Conservation (phyloP, 2,329 filamentous ascomycete genomes). For the Aspergillus sergii region DNA sequence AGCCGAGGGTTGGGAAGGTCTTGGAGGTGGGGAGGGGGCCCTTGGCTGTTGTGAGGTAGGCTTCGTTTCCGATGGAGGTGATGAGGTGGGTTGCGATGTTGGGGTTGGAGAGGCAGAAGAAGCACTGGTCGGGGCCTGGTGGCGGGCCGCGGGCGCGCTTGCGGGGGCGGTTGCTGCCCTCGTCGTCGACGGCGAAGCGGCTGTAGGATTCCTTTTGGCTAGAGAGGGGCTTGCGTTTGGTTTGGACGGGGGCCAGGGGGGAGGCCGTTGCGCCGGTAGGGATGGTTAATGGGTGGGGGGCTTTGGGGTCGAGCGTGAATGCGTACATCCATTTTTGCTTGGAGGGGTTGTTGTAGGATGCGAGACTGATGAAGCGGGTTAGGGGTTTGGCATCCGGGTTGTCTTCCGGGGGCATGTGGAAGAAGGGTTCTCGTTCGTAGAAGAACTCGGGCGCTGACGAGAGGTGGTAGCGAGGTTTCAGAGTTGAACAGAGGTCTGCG, state of each 20-base stretch:
- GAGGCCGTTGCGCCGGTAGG: slow-evolving; percentile 74
- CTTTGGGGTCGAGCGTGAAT: slow-evolving; percentile 68
- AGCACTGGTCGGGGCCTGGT: slow-evolving; percentile 76
- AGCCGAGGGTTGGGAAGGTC: slow-evolving; percentile 72
- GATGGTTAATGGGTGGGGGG: slow-evolving; percentile 61
- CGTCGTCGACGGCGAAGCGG: slow-evolving; percentile 43
- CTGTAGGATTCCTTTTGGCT: slow-evolving; percentile 40
- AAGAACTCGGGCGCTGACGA: slow-evolving; percentile 70
- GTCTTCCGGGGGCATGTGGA: slow-evolving; percentile 62
- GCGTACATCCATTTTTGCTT: slow-evolving; percentile 69
- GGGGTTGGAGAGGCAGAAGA: slow-evolving; percentile 91
- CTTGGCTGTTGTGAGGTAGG: slow-evolving; percentile 89
- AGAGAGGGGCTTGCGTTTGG: slow-evolving; percentile 59
- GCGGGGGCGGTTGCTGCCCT: slow-evolving; percentile 38
- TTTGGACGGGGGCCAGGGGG: slow-evolving; percentile 57
- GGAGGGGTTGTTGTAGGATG: slow-evolving; percentile 70
- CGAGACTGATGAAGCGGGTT: slow-evolving; percentile 90
- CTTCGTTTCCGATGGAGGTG: slow-evolving; percentile 81
- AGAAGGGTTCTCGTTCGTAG: slow-evolving; percentile 92
- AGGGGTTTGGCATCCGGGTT: slow-evolving; percentile 60
- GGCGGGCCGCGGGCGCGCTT: slow-evolving; percentile 52
- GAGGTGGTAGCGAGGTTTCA: slow-evolving; percentile 94
- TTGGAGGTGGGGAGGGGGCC: slow-evolving; percentile 75
- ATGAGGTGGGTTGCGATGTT: slow-evolving; percentile 85
- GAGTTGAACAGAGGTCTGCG: slow-evolving; percentile 72